Conservation (phyloP, 2,329 filamentous ascomycete species). For the Colletotrichum sp. region DNA sequence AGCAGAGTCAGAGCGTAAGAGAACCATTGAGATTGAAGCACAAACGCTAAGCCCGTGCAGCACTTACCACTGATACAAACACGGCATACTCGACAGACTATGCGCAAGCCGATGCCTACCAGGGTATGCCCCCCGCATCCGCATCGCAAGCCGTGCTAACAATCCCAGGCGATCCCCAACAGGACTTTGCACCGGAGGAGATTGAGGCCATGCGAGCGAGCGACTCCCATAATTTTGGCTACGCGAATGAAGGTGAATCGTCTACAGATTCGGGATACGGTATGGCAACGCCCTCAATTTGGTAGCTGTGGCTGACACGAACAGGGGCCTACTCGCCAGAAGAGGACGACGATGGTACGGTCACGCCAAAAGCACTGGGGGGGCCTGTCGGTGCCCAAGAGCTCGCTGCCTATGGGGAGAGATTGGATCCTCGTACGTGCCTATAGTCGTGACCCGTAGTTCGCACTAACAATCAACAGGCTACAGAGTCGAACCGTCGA, state of each 20-base stretch:
- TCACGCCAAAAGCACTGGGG: constrained; percentile 17
- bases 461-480: constrained; percentile 31
- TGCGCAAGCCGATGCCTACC: background rate
- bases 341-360: constrained; percentile 30
- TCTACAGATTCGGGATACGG: constrained; percentile 15
- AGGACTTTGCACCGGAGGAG: background rate
- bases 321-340: constrained; percentile 16
- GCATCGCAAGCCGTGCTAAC: background rate
- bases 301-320: background rate
- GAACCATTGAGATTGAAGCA: background rate
- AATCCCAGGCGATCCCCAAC: background rate
- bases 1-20: background rate
- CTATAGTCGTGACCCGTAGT: background rate
- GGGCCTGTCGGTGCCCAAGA: background rate
- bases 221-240: background rate
- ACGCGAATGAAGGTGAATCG: background rate
- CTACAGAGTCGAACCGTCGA: constrained; percentile 43
- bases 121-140: background rate
- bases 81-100: background rate
- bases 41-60: background rate
- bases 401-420: constrained; percentile 3
- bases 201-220: background rate
- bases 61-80: background rate
- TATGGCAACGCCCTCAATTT: background rate
- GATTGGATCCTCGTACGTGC: constrained; percentile 41